Evolutionary conservation across 1,284 basidiomycete genomes (phyloP).

Genomic region (Ustilago trichophora): DNA sequence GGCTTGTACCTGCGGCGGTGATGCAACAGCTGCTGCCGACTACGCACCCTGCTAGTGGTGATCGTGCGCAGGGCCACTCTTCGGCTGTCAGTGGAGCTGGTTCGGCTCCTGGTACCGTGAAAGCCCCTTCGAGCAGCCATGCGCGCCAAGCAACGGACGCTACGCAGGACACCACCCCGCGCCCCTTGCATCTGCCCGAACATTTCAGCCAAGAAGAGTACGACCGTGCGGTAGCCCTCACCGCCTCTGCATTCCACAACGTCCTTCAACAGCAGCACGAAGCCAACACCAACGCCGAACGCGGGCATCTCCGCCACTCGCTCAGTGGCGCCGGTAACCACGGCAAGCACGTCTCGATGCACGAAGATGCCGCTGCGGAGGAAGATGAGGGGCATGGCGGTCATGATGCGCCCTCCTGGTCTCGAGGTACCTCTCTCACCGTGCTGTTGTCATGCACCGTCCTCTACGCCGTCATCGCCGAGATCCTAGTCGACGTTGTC

Average conservation of each 20-base stretch:
- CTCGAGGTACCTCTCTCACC: constrained; percentile 50
- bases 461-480: constrained; percentile 94
- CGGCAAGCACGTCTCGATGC: constrained; percentile 46
- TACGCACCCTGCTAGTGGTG: constrained; percentile 13
- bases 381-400: constrained; percentile 76
- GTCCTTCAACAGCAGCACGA: constrained; percentile 47
- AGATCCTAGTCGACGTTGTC: constrained; percentile 92
- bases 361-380: constrained; percentile 29
- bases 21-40: constrained; percentile 61
- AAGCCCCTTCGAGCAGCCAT: constrained; percentile 9
- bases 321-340: constrained; percentile 10
- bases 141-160: constrained; percentile 27
- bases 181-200: constrained; percentile 50
- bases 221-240: constrained; percentile 55
- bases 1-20: constrained; percentile 68
- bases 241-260: constrained; percentile 56
- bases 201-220: constrained; percentile 56
- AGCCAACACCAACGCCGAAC: constrained; percentile 7
- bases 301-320: constrained; percentile 28
- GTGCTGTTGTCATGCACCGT: constrained; percentile 76
- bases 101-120: constrained; percentile 23
- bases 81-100: constrained; percentile 21
- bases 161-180: constrained; percentile 17
- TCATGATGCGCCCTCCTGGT: constrained; percentile 87
- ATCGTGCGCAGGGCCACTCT: constrained; percentile 19